Conservation (phyloP, 768 basidiomycete genomes). For the Boletus rubescentipes region DNA sequence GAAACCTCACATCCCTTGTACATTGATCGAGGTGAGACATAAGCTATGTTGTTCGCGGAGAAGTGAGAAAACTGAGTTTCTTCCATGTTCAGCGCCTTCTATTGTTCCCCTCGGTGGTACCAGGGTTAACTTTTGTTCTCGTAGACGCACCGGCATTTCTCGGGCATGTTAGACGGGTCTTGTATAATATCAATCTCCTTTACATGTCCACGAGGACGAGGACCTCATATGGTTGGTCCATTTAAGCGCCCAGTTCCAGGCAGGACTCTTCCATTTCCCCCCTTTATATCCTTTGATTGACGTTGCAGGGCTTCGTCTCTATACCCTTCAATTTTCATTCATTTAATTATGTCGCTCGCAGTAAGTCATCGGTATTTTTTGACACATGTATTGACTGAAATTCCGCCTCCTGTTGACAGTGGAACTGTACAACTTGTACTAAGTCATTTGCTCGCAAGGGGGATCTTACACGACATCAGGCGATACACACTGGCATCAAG, state of each 20-base stretch:
- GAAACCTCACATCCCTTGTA: constrained; percentile 15
- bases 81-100: constrained; percentile 4
- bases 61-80: constrained; percentile 4
- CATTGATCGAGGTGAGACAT: constrained; percentile 35
- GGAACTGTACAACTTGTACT: constrained; percentile 43
- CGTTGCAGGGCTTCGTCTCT: constrained; percentile 50
- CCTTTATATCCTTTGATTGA: constrained; percentile 22
- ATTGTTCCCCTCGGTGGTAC: constrained; percentile 25
- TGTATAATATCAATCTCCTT: constrained; percentile 4
- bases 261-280: constrained; percentile 2
- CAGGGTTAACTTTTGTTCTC: constrained; percentile 25
- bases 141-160: constrained; percentile 5
- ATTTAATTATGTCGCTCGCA: constrained; percentile 24
- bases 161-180: constrained; percentile 9
- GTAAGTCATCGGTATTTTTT: constrained; percentile 6
- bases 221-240: constrained; percentile 9
- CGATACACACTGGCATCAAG: constrained; percentile 51
- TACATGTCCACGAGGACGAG: constrained; percentile 9
- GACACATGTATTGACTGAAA: neutral
- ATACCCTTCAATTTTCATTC: constrained; percentile 17
- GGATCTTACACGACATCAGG: constrained; percentile 59
- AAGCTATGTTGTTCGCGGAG: constrained; percentile 17
- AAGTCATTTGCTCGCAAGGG: constrained; percentile 56
- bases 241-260: constrained; percentile 18
- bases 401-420: constrained; percentile 24